Evolutionary conservation across 2,329 filamentous ascomycete genomes (phyloP).

Genomic region (Pseudogymnoascus pannorum): DNA sequence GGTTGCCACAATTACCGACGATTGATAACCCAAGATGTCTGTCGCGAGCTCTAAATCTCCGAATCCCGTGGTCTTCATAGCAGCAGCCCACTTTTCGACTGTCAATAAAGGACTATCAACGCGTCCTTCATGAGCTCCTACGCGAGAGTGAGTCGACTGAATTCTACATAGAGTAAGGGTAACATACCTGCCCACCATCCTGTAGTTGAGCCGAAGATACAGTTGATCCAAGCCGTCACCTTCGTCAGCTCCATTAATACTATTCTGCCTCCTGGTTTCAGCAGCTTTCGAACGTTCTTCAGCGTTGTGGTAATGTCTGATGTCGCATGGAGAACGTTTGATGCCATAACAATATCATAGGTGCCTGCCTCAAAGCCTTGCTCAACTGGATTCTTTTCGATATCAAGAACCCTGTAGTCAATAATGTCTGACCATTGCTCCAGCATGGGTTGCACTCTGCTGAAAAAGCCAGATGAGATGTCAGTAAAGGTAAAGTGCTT

Average conservation of each 20-base stretch:
- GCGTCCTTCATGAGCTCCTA: constrained; percentile 11
- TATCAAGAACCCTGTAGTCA: constrained; percentile 28
- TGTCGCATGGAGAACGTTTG: constrained; percentile 34
- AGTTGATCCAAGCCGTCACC: background rate
- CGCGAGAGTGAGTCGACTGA: constrained; percentile 4
- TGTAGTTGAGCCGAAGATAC: constrained; percentile 27
- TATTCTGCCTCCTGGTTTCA: constrained; percentile 23
- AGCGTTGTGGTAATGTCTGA: constrained; percentile 19
- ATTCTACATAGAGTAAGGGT: constrained; percentile 9
- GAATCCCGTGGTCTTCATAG: constrained; percentile 3
- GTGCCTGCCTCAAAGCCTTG: constrained; percentile 27
- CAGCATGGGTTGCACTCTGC: constrained; percentile 25
- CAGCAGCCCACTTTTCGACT: constrained; percentile 11
- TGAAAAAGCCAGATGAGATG: constrained; percentile 28
- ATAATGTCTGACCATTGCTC: constrained; percentile 23
- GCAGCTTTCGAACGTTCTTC: constrained; percentile 21
- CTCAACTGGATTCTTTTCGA: constrained; percentile 20
- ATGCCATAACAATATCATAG: constrained; percentile 34
- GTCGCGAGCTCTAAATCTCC: background rate
- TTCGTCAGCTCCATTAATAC: constrained; percentile 20
- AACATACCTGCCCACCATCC: constrained; percentile 31
- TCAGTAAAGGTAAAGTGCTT: constrained; percentile 19
- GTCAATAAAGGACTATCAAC: constrained; percentile 10
- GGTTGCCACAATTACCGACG: background rate
- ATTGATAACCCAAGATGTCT: background rate